Evolutionary conservation across 2,329 filamentous ascomycete genomes (phyloP).

Genomic region (Aspergillus sergii): DNA sequence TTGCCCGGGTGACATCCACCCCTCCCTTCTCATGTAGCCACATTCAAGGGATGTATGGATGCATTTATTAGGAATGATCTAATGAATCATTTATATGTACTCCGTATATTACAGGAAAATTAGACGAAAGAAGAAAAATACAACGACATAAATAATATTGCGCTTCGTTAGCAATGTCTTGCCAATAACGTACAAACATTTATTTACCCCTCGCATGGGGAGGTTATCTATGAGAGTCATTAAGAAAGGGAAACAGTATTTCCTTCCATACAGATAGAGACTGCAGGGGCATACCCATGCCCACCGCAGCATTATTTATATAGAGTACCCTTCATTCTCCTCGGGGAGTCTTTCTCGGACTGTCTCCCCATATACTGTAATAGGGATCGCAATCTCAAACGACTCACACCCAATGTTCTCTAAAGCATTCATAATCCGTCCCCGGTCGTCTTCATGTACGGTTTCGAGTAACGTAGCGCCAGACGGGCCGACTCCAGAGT

Average conservation of each 20-base stretch:
- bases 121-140: not conserved
- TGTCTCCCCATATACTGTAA: conserved; percentile 72
- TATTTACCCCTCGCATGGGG: not conserved
- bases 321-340: conserved; percentile 44
- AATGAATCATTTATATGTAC: not conserved
- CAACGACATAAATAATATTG: not conserved
- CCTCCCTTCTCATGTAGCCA: not conserved
- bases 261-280: not conserved
- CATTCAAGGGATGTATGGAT: not conserved
- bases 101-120: not conserved
- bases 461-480: conserved; percentile 70
- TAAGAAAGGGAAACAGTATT: not conserved
- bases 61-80: not conserved
- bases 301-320: conserved; percentile 32
- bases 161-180: not conserved
- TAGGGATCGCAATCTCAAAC: conserved; percentile 84
- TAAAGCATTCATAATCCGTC: conserved; percentile 73
- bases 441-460: conserved; percentile 76
- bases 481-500: conserved; percentile 39
- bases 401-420: conserved; percentile 82
- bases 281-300: not conserved
- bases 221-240: conserved; percentile 4
- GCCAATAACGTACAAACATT: not conserved
- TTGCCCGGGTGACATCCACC: conserved; percentile 19
- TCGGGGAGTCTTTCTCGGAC: conserved; percentile 46